These are phyloP conservation scores for Simmondsia chinensis DNA, from an alignment of 148 eudicot species.

Conservation along the genomic window DNA sequence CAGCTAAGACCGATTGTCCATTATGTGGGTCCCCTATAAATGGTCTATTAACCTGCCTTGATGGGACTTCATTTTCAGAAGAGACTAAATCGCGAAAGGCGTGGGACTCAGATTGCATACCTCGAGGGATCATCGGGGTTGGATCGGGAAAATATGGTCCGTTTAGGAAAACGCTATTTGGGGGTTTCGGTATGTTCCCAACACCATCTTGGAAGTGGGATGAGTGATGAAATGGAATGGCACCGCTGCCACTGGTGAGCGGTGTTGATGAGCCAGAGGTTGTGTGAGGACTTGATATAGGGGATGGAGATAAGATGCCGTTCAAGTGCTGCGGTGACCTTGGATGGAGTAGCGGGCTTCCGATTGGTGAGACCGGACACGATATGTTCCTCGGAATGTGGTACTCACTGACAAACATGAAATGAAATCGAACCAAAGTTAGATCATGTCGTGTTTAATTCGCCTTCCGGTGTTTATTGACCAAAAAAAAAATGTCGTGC, in stretches of 20 bases:
- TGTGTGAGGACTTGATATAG: constrained; percentile 79
- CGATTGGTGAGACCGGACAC: constrained; percentile 93
- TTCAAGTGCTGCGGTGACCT: constrained; percentile 69
- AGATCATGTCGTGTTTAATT: too few relatives aligned
- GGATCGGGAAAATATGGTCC: constrained; percentile 51
- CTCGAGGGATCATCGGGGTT: constrained; percentile 49
- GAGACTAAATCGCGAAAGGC: constrained; percentile 28
- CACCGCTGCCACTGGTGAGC: constrained; percentile 52
- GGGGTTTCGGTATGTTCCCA: constrained; percentile 38
- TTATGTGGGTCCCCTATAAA: constrained; percentile 32
- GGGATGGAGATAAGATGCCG: constrained; percentile 82
- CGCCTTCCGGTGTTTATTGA: too few relatives aligned
- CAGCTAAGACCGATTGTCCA: constrained; percentile 65
- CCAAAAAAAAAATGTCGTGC: too few relatives aligned
- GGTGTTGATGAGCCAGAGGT: constrained; percentile 92
- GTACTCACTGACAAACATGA: constrained; percentile 50
- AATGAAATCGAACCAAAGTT: constrained; percentile 10
- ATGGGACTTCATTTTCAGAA: constrained; percentile 28
- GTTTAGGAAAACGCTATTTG: constrained; percentile 38
- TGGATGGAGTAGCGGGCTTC: constrained; percentile 79
- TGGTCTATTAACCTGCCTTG: constrained; percentile 39
- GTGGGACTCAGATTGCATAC: constrained; percentile 45
- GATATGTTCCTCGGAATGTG: constrained; percentile 69
- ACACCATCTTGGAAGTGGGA: constrained; percentile 60
- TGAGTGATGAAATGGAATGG: constrained; percentile 52